These are phyloP conservation scores for Pecoramyces ruminantium DNA, from an alignment of 192 early-diverging fungal genomes.

Conservation along the genomic window DNA sequence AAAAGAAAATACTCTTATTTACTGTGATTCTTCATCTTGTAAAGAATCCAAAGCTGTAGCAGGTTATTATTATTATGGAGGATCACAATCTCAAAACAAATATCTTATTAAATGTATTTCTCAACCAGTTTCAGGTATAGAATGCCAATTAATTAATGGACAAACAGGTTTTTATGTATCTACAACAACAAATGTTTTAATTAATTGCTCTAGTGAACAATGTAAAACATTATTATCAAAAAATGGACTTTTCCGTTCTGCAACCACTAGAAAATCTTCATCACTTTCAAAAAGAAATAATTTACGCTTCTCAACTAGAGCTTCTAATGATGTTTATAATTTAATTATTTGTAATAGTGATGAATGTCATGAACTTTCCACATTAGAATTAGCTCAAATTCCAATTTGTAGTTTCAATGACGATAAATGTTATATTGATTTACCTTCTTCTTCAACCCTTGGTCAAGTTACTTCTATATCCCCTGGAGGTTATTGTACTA, in stretches of 20 bases:
- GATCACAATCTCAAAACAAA: neutral
- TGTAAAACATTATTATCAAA: neutral
- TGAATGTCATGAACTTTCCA: neutral
- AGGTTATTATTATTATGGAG: neutral
- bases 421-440: neutral
- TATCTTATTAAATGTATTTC: neutral
- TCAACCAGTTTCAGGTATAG: neutral
- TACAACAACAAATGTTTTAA: neutral
- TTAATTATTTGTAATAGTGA: neutral
- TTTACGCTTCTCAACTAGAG: neutral
- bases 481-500: neutral
- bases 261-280: neutral
- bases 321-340: neutral
- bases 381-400: neutral
- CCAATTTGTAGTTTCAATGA: neutral
- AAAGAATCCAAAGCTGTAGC: neutral
- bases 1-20: neutral
- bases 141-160: neutral
- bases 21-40: neutral
- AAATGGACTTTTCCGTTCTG: neutral
- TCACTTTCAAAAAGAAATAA: neutral
- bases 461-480: neutral
- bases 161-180: neutral
- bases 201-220: neutral
- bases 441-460: neutral